Base-by-base conservation (phyloP, 129 eudicot genomes). In the Tanacetum coccineum region DNA sequence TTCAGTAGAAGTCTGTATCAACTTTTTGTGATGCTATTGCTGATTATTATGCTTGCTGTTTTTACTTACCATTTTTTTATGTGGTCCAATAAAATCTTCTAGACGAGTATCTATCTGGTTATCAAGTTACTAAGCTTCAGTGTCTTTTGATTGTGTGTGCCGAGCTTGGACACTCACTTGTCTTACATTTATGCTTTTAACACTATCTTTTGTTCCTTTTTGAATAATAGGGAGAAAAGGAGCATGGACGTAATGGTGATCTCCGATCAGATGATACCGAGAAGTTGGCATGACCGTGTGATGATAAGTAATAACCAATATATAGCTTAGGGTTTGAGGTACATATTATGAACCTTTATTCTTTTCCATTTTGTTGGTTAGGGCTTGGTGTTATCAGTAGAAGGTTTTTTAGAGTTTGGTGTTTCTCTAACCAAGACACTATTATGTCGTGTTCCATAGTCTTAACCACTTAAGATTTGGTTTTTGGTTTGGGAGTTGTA, bases 401-500 rank as follows among this genome's bases (percentile, higher is more conserved):
- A 67, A 67, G 55, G 14, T 67, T 67, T 68, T 15, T 68, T 68
- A 67, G 71, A 26, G 32, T 58, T 42, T 73, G 57, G 64, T 73
- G 47, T 39, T 72, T 72, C 76, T 71, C 62, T 72, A 72, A 62
- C 42, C 42, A 36, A 36, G 42, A 36, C 42, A 36, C 42, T 36
- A 36, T 63, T 30, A 51, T 55, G 25, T 51, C 14, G 18, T 53
- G 44, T 44, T 17, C 52, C 59, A 26, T 22, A 71, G 48, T 47
- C 26, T 22, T 68, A 68, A 52, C 62, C 44, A 42, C 68, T 48
- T 71, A 42, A 69, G 74, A 54, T 59, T 51, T 25, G 70, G 75
- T 42, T 68, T 76, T 68, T 76, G 74, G 75, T 68, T 32, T 68
- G 64, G 40, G 68, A 52, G 62, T 68, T 68, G 80, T 76, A 76